Conservation (phyloP, 148 eudicot species). For the Polygonum aviculare region DNA sequence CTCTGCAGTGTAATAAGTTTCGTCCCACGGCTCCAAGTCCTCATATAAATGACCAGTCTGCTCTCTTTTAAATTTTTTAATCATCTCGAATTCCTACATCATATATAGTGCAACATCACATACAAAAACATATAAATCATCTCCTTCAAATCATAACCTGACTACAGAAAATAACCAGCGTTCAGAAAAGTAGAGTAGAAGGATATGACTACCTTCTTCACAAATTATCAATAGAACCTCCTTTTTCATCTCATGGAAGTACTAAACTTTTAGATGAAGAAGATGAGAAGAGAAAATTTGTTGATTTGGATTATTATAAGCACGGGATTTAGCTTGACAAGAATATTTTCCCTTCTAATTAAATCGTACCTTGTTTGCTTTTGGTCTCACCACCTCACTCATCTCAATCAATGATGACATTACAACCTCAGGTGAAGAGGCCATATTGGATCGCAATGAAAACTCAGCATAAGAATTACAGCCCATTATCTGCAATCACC, state of each 20-base stretch:
- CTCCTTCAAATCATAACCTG: not conserved
- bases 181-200: not conserved
- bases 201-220: not conserved
- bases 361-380: conserved; percentile 66
- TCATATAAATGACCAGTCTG: conserved; percentile 38
- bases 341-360: not conserved
- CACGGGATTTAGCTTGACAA: not conserved
- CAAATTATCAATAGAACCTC: too few relatives aligned
- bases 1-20: conserved; percentile 66
- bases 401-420: conserved; percentile 64
- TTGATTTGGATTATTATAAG: not conserved
- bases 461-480: conserved; percentile 70
- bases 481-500: conserved; percentile 57
- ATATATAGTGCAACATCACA: not conserved
- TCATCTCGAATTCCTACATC: conserved; percentile 56
- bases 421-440: conserved; percentile 75
- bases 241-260: not conserved
- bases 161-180: not conserved
- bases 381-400: conserved; percentile 67
- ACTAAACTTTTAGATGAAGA: not conserved
- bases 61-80: conserved; percentile 51
- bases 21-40: conserved; percentile 95
- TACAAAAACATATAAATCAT: not conserved
- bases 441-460: conserved; percentile 66
- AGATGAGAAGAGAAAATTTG: not conserved